A percentile compares a stretch with the other conserved stretches of the same genome.
These are phyloP conservation scores for Cutaneotrichosporon dermatis DNA, from an alignment of 1,284 basidiomycete genomes.

Conservation along the genomic window DNA sequence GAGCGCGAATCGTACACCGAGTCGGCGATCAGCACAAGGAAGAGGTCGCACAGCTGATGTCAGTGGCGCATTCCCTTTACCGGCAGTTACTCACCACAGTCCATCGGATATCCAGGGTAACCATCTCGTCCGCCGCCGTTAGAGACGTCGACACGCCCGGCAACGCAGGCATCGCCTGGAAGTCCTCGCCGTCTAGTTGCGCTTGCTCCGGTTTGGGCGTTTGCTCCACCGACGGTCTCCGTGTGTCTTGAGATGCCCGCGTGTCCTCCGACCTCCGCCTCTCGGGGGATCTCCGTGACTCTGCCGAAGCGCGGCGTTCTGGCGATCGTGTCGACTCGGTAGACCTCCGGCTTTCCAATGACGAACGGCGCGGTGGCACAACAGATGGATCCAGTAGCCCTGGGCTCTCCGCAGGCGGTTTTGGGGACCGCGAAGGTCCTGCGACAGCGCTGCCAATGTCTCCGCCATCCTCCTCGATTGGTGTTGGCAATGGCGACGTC, in stretches of 20 bases:
- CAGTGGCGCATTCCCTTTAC: background rate
- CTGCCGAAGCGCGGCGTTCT: background rate
- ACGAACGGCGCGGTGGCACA: background rate
- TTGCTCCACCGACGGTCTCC: background rate
- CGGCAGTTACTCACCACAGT: conserved; percentile 58
- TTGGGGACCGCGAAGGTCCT: too few relatives aligned
- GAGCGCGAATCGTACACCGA: conserved; percentile 93
- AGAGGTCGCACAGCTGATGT: conserved; percentile 67
- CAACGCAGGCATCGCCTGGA: conserved; percentile 51
- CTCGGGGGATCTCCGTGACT: background rate
- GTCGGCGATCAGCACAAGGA: conserved; percentile 87
- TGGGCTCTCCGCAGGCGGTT: too few relatives aligned
- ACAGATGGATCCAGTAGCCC: too few relatives aligned
- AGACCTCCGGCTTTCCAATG: background rate
- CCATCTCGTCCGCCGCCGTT: conserved; percentile 73
- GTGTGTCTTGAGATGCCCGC: too few relatives aligned
- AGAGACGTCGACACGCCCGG: conserved; percentile 80
- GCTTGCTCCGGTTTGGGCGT: background rate
- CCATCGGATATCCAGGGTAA: conserved; percentile 94
- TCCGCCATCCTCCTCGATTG: conserved; percentile 8
- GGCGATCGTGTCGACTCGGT: background rate
- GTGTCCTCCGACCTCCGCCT: background rate
- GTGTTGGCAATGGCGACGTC: conserved; percentile 12
- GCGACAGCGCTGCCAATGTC: conserved; percentile 11
- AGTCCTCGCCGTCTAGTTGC: conserved; percentile 10